These are phyloP conservation scores for Lachancea nothofagi DNA, from an alignment of 805 yeast genomes.

Conservation along the genomic window DNA sequence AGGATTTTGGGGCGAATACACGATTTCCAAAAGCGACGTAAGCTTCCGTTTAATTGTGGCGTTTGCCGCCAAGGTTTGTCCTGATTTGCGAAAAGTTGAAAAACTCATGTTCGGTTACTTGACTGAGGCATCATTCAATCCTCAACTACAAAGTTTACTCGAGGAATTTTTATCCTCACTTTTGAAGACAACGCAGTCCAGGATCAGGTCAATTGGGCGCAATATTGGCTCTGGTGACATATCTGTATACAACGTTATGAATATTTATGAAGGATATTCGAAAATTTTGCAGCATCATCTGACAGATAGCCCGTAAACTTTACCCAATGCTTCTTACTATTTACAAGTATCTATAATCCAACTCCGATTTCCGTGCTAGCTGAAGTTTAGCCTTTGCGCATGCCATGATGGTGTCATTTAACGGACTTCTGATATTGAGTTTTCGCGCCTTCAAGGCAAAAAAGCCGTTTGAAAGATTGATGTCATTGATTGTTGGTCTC, in stretches of 20 bases:
- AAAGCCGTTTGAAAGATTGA: constrained; percentile 65
- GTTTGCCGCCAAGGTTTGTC: constrained; percentile 43
- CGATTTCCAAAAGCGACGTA: constrained; percentile 45
- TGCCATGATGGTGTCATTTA: constrained; percentile 42
- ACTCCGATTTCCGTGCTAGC: constrained; percentile 16
- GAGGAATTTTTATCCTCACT: constrained; percentile 5
- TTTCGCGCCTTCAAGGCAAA: constrained; percentile 46
- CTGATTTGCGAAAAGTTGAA: constrained; percentile 22
- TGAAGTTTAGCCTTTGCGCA: constrained; percentile 39
- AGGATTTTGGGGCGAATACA: constrained; percentile 71
- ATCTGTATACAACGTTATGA: constrained; percentile 14
- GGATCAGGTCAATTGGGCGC: background rate
- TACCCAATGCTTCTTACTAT: constrained; percentile 1
- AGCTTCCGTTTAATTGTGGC: constrained; percentile 78
- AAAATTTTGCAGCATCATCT: constrained; percentile 16
- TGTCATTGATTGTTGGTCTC: constrained; percentile 37
- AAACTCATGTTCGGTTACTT: constrained; percentile 27
- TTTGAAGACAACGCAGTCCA: background rate
- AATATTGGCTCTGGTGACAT: constrained; percentile 2
- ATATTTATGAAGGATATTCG: constrained; percentile 20
- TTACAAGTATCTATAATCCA: constrained; percentile 21
- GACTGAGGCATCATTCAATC: constrained; percentile 26
- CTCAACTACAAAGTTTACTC: constrained; percentile 10
- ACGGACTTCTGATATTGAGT: constrained; percentile 38
- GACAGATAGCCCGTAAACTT: constrained; percentile 1